Base-by-base conservation (phyloP, 2,329 filamentous ascomycete species). In the Metarhizium sp. region DNA sequence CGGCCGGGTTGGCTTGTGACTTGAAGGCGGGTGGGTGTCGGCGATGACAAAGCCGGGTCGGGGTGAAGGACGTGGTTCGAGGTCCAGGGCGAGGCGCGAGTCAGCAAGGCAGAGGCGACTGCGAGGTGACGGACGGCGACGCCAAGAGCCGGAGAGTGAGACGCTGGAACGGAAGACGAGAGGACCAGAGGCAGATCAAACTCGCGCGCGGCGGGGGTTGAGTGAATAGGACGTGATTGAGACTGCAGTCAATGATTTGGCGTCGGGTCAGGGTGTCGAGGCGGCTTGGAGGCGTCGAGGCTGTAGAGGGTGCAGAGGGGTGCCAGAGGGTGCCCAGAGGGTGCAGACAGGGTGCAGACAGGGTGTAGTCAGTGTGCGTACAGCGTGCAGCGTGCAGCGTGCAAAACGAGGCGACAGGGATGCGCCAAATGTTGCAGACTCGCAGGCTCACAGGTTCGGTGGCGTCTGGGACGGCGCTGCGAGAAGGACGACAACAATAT, bases 331-430 rank as follows among this genome's bases (percentile, higher is more conserved):
- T 20, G 20, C 20, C 20, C 25, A 25, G 25, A 25, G 32, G 32
- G 7, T 34, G 32, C 32, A 6, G 4, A 34, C 3, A 11, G 32
- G 10, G 6, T 7, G 32, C 32, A 34, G 32, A 4, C 25, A 34
- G 32, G 6, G 32, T 7, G 32, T 3, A 11, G 32, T 11, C 32
- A 34, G 32, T 34, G 32, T 34, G 32, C 32, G 6, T 45, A 6
- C n/a, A 8, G 42, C 10, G 7, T 18, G 16, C 18, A 20, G 42
- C n/a, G 42, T 45, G 42, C 42, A 45, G 18, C 16, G 40, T 34
- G 18, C 32, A 38, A 54, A 51, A 53, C 51, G 55, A 54, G 55
- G 55, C 55, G 55, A 56, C 55, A 56, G 51, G 55, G 55, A 56
- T 56, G 6, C 5, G 42, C 42, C n/a, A 45, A 25, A 20, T 52